Percentiles rank a stretch among this genome's conserved stretches.
Evolutionary conservation across 2,329 filamentous ascomycete species (phyloP).

Genomic region (Colletotrichum orbiculare): DNA sequence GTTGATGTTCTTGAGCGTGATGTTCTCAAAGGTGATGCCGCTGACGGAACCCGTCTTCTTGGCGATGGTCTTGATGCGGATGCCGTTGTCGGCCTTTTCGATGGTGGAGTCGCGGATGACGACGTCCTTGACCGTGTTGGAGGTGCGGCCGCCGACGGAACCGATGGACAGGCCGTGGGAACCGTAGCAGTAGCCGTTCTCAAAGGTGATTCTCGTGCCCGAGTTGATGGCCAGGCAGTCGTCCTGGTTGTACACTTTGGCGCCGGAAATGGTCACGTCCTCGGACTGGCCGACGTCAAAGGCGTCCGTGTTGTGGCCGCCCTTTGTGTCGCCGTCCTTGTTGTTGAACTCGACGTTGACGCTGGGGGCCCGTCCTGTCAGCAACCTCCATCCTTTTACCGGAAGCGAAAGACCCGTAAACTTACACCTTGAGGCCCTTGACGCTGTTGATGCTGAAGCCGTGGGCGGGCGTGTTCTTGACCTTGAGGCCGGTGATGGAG

Average conservation of each 20-base stretch:
- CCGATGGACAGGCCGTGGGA: constrained; percentile 57
- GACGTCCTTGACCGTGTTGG: constrained; percentile 66
- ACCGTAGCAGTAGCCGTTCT: constrained; percentile 55
- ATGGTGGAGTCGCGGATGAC: constrained; percentile 61
- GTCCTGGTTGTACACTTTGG: constrained; percentile 69
- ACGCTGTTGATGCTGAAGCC: constrained; percentile 53
- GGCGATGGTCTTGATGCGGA: constrained; percentile 61
- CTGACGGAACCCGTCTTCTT: constrained; percentile 56
- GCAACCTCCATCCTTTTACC: not conserved
- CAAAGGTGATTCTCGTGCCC: constrained; percentile 59
- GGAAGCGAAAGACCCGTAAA: not conserved
- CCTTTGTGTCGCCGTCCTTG: constrained; percentile 48
- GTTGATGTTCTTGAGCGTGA: constrained; percentile 54
- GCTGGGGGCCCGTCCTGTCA: constrained; percentile 32
- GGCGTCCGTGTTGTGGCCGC: constrained; percentile 67
- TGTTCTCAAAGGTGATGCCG: constrained; percentile 56
- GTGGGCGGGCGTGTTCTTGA: constrained; percentile 56
- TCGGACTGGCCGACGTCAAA: constrained; percentile 65
- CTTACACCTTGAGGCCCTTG: constrained; percentile 50
- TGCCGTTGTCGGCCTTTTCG: constrained; percentile 63
- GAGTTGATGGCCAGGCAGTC: constrained; percentile 71
- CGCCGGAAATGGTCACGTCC: constrained; percentile 62
- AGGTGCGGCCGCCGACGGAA: constrained; percentile 57
- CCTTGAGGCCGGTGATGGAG: constrained; percentile 50
- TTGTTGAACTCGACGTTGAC: constrained; percentile 52